phyloP scores from a whole-genome alignment of 805 yeast species.

The Yarrowia porcina region DNA sequence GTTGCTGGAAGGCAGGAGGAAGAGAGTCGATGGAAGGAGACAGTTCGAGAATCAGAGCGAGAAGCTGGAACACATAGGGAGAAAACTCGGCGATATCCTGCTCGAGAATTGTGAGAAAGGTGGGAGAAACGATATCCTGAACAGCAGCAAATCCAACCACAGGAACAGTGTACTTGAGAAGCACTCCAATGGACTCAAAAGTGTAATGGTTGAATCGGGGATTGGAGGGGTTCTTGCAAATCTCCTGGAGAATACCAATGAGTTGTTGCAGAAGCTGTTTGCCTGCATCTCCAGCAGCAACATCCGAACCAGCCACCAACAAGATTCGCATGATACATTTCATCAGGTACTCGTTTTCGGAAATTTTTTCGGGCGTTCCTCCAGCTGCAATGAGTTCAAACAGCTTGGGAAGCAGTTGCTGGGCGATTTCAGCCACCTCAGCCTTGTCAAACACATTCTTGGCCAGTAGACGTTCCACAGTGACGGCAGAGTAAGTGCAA shows the following conservation, averaged over 20 bases:
- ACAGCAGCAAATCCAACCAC: conserved; percentile 40
- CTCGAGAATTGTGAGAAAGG: conserved; percentile 60
- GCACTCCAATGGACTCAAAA: conserved; percentile 81
- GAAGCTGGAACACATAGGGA: conserved; percentile 88
- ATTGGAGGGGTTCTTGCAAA: conserved; percentile 88
- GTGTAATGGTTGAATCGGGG: conserved; percentile 89
- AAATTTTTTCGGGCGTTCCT: conserved; percentile 78
- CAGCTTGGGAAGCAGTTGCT: conserved; percentile 60
- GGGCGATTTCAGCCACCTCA: conserved; percentile 62
- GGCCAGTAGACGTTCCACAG: conserved; percentile 82
- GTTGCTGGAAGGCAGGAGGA: conserved; percentile 61
- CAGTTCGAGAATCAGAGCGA: conserved; percentile 70
- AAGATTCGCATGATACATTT: conserved; percentile 81
- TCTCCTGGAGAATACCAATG: conserved; percentile 62
- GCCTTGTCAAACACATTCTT: conserved; percentile 63
- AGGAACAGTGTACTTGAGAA: conserved; percentile 52
- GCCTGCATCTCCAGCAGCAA: conserved; percentile 42
- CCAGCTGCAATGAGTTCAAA: conserved; percentile 57
- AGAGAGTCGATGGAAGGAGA: conserved; percentile 48
- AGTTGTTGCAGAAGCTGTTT: conserved; percentile 58
- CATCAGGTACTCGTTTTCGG: conserved; percentile 93
- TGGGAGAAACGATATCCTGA: conserved; percentile 60
- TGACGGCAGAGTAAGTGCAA: conserved; percentile 88
- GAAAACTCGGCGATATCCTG: conserved; percentile 90
- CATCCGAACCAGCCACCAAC: conserved; percentile 49